Conservation (phyloP, 305 asterid species). For the Fraxinus greggii region DNA sequence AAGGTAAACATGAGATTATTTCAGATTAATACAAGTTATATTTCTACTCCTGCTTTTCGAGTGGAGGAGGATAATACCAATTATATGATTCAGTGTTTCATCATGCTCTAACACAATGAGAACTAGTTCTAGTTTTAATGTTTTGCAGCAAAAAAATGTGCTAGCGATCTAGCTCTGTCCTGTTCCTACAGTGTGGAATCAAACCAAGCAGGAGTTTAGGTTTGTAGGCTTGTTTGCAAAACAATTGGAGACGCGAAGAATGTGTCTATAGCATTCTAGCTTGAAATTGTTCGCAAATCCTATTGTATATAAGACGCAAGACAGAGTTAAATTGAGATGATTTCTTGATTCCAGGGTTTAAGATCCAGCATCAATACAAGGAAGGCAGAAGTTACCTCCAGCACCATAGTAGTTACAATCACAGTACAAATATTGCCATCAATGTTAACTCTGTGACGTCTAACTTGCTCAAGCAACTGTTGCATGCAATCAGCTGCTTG, state of each 20-base stretch:
- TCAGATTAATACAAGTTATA: neutral
- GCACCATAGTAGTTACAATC: conserved; percentile 77
- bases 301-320: conserved; percentile 14
- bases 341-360: neutral
- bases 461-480: conserved; percentile 88
- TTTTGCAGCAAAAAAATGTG: neutral
- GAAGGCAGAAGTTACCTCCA: conserved; percentile 59
- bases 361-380: neutral
- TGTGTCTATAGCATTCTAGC: neutral
- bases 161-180: neutral
- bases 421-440: conserved; percentile 87
- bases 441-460: conserved; percentile 81
- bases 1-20: neutral
- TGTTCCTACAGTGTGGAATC: neutral
- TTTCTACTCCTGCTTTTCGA: neutral
- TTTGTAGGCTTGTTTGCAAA: neutral
- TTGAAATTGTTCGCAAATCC: neutral
- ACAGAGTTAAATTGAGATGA: neutral
- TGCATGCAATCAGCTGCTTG: conserved; percentile 92
- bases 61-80: neutral
- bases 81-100: neutral
- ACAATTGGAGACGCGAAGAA: neutral
- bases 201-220: neutral
- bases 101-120: neutral
- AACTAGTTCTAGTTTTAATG: neutral